A percentile compares a stretch with the other conserved stretches of the same genome.
Conservation (phyloP, 805 yeast genomes). For the Ogataea angusta region DNA sequence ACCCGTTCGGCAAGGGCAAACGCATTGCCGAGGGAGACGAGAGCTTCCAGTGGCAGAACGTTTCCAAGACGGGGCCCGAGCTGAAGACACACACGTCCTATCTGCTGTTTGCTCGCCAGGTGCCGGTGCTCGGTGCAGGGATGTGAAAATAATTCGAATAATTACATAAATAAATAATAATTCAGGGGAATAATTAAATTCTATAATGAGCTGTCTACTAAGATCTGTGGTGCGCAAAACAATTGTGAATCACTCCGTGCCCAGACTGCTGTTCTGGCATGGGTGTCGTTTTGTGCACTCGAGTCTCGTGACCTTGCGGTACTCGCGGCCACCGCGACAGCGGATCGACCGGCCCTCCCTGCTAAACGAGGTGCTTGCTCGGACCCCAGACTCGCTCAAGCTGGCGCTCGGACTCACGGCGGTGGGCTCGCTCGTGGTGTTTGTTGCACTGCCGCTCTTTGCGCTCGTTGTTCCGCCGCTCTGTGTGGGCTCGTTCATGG, state of each 20-base stretch:
- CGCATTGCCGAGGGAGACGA: slow-evolving; percentile 87
- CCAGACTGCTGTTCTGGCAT: not conserved
- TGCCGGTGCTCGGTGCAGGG: slow-evolving; percentile 17
- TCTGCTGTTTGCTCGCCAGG: slow-evolving; percentile 75
- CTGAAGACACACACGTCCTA: slow-evolving; percentile 93
- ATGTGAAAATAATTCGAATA: slow-evolving; percentile 1
- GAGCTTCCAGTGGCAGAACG: slow-evolving; percentile 74
- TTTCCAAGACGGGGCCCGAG: slow-evolving; percentile 81
- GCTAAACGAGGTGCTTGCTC: slow-evolving; percentile 17
- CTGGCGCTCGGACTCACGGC: slow-evolving; percentile 25
- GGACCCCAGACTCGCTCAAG: slow-evolving; percentile 31
- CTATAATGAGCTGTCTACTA: not conserved
- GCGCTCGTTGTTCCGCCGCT: slow-evolving; percentile 33
- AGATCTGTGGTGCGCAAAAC: not conserved
- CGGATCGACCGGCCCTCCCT: slow-evolving; percentile 17
- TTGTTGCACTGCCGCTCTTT: slow-evolving; percentile 32
- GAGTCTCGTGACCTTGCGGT: slow-evolving; percentile 1
- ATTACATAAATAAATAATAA: too few species aligned
- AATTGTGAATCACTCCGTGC: not conserved
- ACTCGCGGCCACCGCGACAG: slow-evolving; percentile 24
- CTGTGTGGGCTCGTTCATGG: slow-evolving; percentile 25
- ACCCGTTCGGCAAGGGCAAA: slow-evolving; percentile 91
- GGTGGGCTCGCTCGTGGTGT: slow-evolving; percentile 27
- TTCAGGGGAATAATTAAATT: not conserved
- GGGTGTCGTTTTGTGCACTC: not conserved